Evolutionary conservation across 495 filamentous ascomycete species (phyloP).

Genomic region (Melanomma pulvis-pyrius): DNA sequence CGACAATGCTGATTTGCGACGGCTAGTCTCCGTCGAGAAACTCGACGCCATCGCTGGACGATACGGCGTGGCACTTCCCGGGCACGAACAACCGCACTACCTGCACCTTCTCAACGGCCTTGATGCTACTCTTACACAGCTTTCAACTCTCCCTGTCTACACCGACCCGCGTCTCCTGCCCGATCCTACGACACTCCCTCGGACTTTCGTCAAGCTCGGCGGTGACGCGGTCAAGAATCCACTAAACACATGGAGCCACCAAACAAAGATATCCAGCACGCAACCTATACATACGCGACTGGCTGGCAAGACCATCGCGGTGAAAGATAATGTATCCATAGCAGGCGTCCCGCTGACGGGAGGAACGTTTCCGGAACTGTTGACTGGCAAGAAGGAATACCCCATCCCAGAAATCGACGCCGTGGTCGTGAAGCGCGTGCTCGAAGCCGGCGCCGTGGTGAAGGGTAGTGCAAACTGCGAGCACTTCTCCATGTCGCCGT

Average conservation of each 20-base stretch:
- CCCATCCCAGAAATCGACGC: constrained; percentile 26
- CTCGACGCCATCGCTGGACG: constrained; percentile 1
- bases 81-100: constrained; percentile 12
- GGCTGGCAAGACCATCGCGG: constrained; percentile 16
- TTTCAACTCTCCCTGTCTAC: constrained; percentile 9
- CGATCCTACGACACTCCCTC: constrained; percentile 12
- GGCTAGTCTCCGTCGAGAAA: constrained; percentile 11
- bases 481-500: constrained; percentile 27
- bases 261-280: background rate
- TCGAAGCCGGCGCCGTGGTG: constrained; percentile 12
- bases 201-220: constrained; percentile 10
- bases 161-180: constrained; percentile 22
- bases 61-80: constrained; percentile 3
- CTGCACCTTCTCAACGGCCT: constrained; percentile 28
- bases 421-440: constrained; percentile 15
- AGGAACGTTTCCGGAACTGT: constrained; percentile 25
- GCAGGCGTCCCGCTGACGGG: constrained; percentile 24
- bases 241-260: constrained; percentile 27
- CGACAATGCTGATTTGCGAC: background rate
- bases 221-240: constrained; percentile 22
- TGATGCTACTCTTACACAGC: constrained; percentile 7
- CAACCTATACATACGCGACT: constrained; percentile 4
- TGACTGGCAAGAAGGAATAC: constrained; percentile 13
- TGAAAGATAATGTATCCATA: constrained; percentile 31
- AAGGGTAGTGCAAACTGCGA: constrained; percentile 25